Conservation (phyloP, 257 asterid genomes). For the Petunia secreta region DNA sequence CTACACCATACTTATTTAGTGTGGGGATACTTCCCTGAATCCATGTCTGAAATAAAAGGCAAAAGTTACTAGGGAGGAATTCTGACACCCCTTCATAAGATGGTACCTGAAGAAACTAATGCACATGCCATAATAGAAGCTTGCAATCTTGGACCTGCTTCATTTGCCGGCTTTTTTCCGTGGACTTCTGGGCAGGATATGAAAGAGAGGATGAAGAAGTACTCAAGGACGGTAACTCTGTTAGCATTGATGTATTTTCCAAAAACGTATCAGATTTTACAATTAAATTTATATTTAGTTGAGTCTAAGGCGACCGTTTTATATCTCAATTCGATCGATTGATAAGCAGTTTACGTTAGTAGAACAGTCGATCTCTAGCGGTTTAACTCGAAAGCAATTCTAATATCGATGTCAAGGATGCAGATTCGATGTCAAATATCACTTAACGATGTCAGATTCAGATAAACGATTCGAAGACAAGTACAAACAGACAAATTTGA, state of each 20-base stretch:
- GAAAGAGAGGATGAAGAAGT: constrained; percentile 63
- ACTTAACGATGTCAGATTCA: no score
- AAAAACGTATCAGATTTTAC: no score
- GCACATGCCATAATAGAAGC: constrained; percentile 63
- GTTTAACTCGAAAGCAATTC: no score
- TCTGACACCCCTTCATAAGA: constrained; percentile 71
- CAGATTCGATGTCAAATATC: no score
- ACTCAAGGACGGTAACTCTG: constrained; percentile 60
- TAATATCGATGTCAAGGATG: no score
- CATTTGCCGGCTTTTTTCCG: constrained; percentile 58
- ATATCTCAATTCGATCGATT: no score
- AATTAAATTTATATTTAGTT: no score
- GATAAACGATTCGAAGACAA: no score
- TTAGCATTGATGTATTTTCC: constrained; percentile 45
- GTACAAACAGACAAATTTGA: no score
- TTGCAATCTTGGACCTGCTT: constrained; percentile 65
- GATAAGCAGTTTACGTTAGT: no score
- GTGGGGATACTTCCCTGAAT: constrained; percentile 92
- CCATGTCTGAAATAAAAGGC: constrained; percentile 51
- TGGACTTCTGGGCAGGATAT: constrained; percentile 72
- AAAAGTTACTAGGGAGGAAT: constrained; percentile 80
- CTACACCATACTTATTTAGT: constrained; percentile 73
- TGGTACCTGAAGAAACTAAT: constrained; percentile 48
- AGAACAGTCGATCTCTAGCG: no score
- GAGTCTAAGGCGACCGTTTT: no score